phyloP scores from a whole-genome alignment of 345 rosid species.

The Brassica juncea region DNA sequence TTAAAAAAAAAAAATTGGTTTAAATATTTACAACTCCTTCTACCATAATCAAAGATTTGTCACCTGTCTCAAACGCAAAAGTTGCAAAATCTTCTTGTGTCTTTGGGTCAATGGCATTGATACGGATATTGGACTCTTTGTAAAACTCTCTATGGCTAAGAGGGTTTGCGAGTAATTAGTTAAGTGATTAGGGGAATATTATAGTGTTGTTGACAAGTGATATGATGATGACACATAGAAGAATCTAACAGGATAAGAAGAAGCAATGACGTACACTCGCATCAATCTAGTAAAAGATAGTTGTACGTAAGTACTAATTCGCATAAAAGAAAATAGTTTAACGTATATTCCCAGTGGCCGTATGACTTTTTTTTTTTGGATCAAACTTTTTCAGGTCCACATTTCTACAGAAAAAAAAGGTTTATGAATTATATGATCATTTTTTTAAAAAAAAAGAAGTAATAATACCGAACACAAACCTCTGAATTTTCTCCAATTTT shows the following conservation, averaged over 20 bases:
- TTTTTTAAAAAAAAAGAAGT: too few relatives aligned
- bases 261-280: too few relatives aligned
- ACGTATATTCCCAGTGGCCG: background rate
- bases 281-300: background rate
- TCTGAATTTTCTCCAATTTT: slow-evolving; percentile 7
- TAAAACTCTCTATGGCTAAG: background rate
- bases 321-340: background rate
- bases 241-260: too few relatives aligned
- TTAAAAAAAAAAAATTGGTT: too few relatives aligned
- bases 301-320: background rate
- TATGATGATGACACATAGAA: too few relatives aligned
- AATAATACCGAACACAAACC: background rate
- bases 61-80: too few relatives aligned
- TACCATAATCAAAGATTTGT: too few relatives aligned
- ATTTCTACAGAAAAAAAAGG: background rate
- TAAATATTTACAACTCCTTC: too few relatives aligned
- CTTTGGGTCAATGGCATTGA: too few relatives aligned
- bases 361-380: background rate
- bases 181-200: background rate
- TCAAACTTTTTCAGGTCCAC: background rate
- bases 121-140: too few relatives aligned
- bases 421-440: background rate
- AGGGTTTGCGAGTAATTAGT: background rate
- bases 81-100: too few relatives aligned
- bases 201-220: background rate